These are phyloP conservation scores for Paraphysoderma sedebokerense DNA, from an alignment of 371 early-diverging fungal species.

Conservation along the genomic window DNA sequence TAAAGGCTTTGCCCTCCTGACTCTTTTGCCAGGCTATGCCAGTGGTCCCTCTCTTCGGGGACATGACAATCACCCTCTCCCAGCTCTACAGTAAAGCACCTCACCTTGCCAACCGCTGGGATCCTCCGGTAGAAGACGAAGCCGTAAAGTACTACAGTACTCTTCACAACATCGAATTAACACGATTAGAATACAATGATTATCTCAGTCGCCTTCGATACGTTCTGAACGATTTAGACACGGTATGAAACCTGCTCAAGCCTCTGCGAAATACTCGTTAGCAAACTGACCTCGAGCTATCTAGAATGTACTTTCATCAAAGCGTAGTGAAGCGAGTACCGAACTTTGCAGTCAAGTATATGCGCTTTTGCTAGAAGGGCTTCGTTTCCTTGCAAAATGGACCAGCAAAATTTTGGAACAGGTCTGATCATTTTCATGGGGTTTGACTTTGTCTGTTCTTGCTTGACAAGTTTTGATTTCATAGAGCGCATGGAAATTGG, in stretches of 20 bases:
- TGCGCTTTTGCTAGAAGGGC: conserved; percentile 6
- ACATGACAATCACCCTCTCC: conserved; percentile 14
- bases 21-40: conserved; percentile 7
- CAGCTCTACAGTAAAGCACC: too few relatives aligned
- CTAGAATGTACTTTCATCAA: neutral
- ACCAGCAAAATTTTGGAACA: conserved; percentile 17
- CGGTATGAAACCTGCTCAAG: too few relatives aligned
- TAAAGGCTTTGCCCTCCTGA: too few relatives aligned
- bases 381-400: conserved; percentile 10
- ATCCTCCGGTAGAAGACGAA: too few relatives aligned
- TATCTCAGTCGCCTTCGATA: too few relatives aligned
- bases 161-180: conserved; percentile 4
- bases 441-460: neutral
- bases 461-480: neutral
- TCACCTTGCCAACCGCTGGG: too few relatives aligned
- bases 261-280: too few relatives aligned
- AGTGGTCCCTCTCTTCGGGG: conserved; percentile 25
- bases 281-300: too few relatives aligned
- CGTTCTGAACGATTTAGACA: too few relatives aligned
- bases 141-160: conserved; percentile 5
- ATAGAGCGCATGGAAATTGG: conserved; percentile 23
- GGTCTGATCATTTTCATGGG: conserved; percentile 5
- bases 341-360: neutral
- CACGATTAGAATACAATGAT: conserved; percentile 5
- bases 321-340: neutral